These are phyloP conservation scores for Takashimella tepidaria DNA, from an alignment of 1,284 basidiomycete genomes.

Conservation along the genomic window DNA sequence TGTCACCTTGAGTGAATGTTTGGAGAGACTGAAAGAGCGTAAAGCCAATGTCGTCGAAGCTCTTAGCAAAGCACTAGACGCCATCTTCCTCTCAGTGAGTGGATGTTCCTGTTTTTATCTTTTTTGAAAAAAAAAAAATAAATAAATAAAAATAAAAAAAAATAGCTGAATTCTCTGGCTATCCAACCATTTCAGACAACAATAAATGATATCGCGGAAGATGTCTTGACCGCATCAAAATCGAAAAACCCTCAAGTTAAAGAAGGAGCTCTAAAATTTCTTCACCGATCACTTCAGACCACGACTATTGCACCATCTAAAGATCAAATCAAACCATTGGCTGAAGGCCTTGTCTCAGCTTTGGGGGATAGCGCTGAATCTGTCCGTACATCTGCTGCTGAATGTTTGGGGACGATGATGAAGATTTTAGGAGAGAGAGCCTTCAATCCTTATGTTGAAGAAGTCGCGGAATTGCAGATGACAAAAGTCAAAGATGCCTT, in stretches of 20 bases:
- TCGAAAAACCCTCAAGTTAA: constrained; percentile 98
- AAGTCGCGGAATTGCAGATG: constrained; percentile 82
- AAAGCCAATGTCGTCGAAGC: constrained; percentile 87
- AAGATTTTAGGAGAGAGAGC: constrained; percentile 95
- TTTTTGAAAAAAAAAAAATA: no score
- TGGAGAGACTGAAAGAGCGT: constrained; percentile 91
- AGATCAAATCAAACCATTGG: constrained; percentile 75
- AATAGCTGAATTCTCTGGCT: neutral
- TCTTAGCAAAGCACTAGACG: constrained; percentile 82
- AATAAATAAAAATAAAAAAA: no score
- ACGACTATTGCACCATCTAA: constrained; percentile 61
- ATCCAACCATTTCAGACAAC: constrained; percentile 56
- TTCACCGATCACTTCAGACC: constrained; percentile 68
- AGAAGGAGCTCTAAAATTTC: constrained; percentile 84
- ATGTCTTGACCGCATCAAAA: constrained; percentile 69
- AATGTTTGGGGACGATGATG: constrained; percentile 85
- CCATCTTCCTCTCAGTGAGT: constrained; percentile 75
- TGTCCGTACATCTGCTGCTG: constrained; percentile 83
- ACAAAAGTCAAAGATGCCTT: constrained; percentile 91
- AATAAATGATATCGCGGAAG: constrained; percentile 76
- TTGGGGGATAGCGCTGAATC: constrained; percentile 87
- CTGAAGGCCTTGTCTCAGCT: constrained; percentile 69
- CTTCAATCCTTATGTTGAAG: constrained; percentile 81
- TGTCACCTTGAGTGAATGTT: constrained; percentile 67
- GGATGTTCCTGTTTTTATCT: constrained; percentile 5